Percentiles rank a stretch among this genome's conserved stretches.
These are phyloP conservation scores for Podila horticola DNA, from an alignment of 192 early-diverging fungal species.

Conservation along the genomic window DNA sequence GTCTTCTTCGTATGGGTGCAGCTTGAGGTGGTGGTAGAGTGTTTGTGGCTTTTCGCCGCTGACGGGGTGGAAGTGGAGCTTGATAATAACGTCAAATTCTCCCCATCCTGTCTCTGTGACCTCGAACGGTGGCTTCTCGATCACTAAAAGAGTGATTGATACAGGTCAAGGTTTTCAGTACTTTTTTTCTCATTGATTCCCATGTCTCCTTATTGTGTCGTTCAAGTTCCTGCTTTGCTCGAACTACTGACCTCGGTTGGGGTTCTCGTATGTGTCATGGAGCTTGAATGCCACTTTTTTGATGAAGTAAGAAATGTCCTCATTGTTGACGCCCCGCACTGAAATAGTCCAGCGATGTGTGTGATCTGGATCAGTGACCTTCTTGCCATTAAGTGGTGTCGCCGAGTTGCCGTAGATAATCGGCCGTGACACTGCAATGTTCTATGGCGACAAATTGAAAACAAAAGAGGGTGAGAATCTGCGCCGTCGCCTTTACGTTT, in stretches of 20 bases:
- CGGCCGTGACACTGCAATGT: conserved; percentile 74
- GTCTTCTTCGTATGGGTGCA: conserved; percentile 89
- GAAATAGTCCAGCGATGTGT: conserved; percentile 98
- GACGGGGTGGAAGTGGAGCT: conserved; percentile 83
- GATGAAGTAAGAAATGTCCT: conserved; percentile 88
- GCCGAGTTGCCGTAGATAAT: conserved; percentile 92
- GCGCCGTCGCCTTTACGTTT: background rate
- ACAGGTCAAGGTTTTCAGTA: background rate
- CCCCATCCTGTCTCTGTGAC: conserved; percentile 99
- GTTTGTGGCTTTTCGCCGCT: conserved; percentile 83
- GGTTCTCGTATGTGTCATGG: conserved; percentile 91
- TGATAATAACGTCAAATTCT: conserved; percentile 97
- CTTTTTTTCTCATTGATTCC: background rate
- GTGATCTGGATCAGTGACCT: conserved; percentile 79
- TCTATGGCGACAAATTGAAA: conserved; percentile 39
- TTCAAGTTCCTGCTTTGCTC: background rate
- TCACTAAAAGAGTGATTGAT: conserved; percentile 49
- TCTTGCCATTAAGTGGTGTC: conserved; percentile 71
- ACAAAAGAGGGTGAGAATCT: background rate
- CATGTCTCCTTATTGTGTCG: background rate
- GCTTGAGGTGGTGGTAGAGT: conserved; percentile 89
- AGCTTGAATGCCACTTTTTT: conserved; percentile 94
- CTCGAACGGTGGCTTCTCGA: conserved; percentile 90
- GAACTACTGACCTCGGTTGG: conserved; percentile 67
- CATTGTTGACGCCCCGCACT: conserved; percentile 84